Conservation (phyloP, 169 alveolate species). For the Cryptosporidium tyzzeri region DNA sequence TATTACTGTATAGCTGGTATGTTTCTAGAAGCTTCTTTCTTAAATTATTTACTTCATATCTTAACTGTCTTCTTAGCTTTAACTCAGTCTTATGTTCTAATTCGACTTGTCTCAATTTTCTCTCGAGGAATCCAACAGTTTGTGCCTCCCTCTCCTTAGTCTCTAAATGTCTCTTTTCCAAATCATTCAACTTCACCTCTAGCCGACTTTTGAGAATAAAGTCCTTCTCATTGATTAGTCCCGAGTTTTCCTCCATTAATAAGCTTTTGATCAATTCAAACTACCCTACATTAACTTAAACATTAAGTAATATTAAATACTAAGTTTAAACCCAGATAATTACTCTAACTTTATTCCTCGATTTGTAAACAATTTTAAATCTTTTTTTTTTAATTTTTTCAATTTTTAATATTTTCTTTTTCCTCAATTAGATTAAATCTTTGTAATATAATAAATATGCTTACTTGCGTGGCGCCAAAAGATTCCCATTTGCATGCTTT, state of each 20-base stretch:
- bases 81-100: conserved; percentile 68
- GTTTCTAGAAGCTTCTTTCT: conserved; percentile 57
- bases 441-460: background rate
- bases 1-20: conserved; percentile 42
- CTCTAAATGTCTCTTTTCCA: conserved; percentile 57
- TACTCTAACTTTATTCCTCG: background rate
- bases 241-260: conserved; percentile 47
- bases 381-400: background rate
- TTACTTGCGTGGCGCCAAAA: conserved; percentile 67
- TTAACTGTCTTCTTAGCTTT: conserved; percentile 52
- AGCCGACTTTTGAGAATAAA: conserved; percentile 44
- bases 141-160: conserved; percentile 72
- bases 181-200: conserved; percentile 64
- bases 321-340: background rate
- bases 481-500: conserved; percentile 56
- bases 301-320: background rate
- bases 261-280: background rate
- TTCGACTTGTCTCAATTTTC: conserved; percentile 58
- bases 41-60: conserved; percentile 69
- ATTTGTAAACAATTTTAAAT: background rate
- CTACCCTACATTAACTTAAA: conserved; percentile 2
- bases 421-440: conserved; percentile 11
- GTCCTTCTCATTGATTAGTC: conserved; percentile 21
- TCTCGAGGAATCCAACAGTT: conserved; percentile 62
- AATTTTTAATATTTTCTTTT: background rate